Conservation (phyloP, 140 eudicot species). For the Oenanthe javanica region DNA sequence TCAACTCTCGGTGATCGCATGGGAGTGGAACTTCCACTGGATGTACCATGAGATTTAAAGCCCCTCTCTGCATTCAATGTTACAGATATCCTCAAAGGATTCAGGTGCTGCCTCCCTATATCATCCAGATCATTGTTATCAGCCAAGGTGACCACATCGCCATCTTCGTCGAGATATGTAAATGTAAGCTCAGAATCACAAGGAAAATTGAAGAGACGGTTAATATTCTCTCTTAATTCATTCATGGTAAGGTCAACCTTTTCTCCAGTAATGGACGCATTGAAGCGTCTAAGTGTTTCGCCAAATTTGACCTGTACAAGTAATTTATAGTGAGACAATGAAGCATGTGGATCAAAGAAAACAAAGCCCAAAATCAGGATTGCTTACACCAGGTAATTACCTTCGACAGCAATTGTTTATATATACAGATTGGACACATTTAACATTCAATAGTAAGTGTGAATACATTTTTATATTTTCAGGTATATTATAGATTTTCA, state of each 20-base stretch:
- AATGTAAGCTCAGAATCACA: constrained; percentile 39
- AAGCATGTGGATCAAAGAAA: not conserved
- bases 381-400: not conserved
- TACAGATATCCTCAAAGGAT: constrained; percentile 78
- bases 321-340: not conserved
- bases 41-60: constrained; percentile 10
- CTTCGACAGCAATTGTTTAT: not conserved
- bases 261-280: constrained; percentile 30
- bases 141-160: constrained; percentile 69
- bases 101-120: constrained; percentile 57
- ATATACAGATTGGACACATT: not conserved
- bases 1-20: constrained; percentile 28
- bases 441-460: not conserved
- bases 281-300: constrained; percentile 76
- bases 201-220: constrained; percentile 47
- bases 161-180: constrained; percentile 82
- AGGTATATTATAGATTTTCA: not conserved
- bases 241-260: constrained; percentile 40
- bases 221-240: constrained; percentile 46
- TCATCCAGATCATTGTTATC: constrained; percentile 87
- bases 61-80: constrained; percentile 22
- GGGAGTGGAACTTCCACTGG: constrained; percentile 45
- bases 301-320: constrained; percentile 66
- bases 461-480: not conserved
- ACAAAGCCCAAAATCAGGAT: not conserved